A percentile compares a stretch with the other conserved stretches of the same genome.
phyloP scores from a whole-genome alignment of 106 monocot genomes.

The Phalaenopsis aphrodite region DNA sequence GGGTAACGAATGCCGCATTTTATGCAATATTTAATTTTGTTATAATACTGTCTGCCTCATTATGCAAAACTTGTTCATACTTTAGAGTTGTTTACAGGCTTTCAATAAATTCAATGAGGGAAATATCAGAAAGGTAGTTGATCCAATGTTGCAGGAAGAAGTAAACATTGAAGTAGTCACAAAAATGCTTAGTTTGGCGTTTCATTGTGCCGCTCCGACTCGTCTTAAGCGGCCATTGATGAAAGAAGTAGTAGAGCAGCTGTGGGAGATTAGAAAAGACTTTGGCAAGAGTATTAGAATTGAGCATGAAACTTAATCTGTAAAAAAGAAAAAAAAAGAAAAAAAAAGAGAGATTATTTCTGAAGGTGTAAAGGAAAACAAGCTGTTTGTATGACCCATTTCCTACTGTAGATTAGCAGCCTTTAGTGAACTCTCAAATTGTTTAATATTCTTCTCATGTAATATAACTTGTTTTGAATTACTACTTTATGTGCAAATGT shows the following conservation, averaged over 20 bases:
- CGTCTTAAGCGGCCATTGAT: constrained; percentile 11
- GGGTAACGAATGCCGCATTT: constrained; percentile 1
- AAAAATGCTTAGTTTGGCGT: constrained; percentile 15
- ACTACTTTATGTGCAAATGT: no score
- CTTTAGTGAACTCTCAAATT: no score
- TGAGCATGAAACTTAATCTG: neutral
- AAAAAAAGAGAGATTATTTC: neutral
- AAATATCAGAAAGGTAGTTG: constrained; percentile 6
- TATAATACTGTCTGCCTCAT: neutral
- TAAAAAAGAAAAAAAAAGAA: neutral
- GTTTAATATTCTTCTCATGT: no score
- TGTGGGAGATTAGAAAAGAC: constrained; percentile 16
- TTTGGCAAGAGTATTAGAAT: constrained; percentile 4
- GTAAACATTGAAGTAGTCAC: constrained; percentile 6
- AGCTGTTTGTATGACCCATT: neutral
- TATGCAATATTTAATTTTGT: neutral
- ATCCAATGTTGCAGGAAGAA: constrained; percentile 7
- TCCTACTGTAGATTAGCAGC: neutral
- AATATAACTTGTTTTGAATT: no score
- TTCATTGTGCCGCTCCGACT: constrained; percentile 16
- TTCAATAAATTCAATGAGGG: constrained; percentile 11
- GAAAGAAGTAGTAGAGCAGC: constrained; percentile 15
- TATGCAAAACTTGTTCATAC: neutral
- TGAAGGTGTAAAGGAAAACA: neutral
- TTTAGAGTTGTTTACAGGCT: neutral